Conservation (phyloP, 768 basidiomycete species). For the Strobilomyces dryophilus region DNA sequence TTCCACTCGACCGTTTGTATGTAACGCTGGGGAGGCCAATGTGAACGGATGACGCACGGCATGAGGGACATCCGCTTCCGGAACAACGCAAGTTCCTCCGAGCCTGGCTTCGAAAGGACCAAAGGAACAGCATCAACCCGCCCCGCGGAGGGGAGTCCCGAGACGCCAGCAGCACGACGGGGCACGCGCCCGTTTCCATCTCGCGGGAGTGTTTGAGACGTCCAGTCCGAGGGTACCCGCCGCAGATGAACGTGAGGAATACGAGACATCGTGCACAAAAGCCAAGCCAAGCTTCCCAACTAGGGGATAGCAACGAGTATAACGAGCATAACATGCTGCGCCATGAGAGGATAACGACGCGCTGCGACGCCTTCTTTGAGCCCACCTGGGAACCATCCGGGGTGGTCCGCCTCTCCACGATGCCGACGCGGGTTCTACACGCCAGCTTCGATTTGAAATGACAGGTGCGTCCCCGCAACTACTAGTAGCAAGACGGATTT, state of each 20-base stretch:
- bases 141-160: conserved; percentile 23
- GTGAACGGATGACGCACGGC: conserved; percentile 5
- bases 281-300: conserved; percentile 12
- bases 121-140: conserved; percentile 18
- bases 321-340: conserved; percentile 16
- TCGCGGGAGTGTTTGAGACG: conserved; percentile 7
- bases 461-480: conserved; percentile 12
- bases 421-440: conserved; percentile 9
- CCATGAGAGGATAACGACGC: conserved; percentile 20
- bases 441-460: conserved; percentile 17
- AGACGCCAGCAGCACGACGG: neutral
- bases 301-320: conserved; percentile 20
- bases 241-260: conserved; percentile 21
- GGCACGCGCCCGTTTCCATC: conserved; percentile 2
- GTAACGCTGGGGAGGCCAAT: neutral
- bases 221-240: conserved; percentile 9
- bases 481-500: conserved; percentile 14
- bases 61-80: neutral
- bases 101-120: conserved; percentile 14
- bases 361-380: conserved; percentile 9
- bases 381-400: conserved; percentile 6
- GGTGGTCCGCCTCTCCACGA: conserved; percentile 9
- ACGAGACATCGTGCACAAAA: conserved; percentile 13
- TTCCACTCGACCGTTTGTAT: neutral
- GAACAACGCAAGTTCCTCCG: conserved; percentile 6